Percentiles rank a stretch among this genome's conserved stretches.
Evolutionary conservation across 2,329 filamentous ascomycete species (phyloP).

Genomic region (Venturiaceae sp.): DNA sequence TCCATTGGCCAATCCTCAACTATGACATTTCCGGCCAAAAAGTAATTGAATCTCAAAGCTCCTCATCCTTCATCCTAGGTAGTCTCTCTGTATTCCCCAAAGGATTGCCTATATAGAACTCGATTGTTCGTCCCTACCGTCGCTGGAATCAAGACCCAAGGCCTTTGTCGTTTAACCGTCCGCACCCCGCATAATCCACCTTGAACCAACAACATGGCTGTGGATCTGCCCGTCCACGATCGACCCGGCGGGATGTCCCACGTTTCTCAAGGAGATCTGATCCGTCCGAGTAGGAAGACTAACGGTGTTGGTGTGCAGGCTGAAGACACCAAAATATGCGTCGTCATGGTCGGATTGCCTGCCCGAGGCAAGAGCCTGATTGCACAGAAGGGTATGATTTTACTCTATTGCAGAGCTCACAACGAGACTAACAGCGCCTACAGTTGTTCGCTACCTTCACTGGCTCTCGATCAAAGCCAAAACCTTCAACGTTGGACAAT

Average conservation of each 20-base stretch:
- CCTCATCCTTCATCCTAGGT: background rate
- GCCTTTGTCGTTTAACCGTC: background rate
- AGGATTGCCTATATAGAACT: background rate
- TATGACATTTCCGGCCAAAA: background rate
- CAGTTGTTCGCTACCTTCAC: constrained; percentile 66
- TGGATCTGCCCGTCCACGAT: background rate
- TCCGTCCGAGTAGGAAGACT: constrained; percentile 31
- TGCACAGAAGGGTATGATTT: constrained; percentile 76
- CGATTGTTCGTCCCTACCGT: background rate
- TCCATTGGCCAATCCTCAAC: background rate
- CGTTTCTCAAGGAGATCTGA: constrained; percentile 5
- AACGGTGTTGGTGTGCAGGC: constrained; percentile 69
- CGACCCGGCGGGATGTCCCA: background rate
- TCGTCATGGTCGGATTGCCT: constrained; percentile 96
- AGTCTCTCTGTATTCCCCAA: background rate
- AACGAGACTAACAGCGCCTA: background rate
- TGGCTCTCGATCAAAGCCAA: constrained; percentile 93
- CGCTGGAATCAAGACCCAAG: background rate
- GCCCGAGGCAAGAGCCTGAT: constrained; percentile 96
- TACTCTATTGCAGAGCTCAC: background rate
- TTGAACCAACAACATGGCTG: background rate
- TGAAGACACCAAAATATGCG: constrained; percentile 93
- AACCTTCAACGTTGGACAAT: constrained; percentile 96
- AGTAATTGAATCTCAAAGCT: background rate
- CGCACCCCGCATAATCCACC: background rate